A percentile compares a stretch with the other conserved stretches of the same genome.
phyloP scores from a whole-genome alignment of 2,329 filamentous ascomycete genomes.

The Fusarium piperis region DNA sequence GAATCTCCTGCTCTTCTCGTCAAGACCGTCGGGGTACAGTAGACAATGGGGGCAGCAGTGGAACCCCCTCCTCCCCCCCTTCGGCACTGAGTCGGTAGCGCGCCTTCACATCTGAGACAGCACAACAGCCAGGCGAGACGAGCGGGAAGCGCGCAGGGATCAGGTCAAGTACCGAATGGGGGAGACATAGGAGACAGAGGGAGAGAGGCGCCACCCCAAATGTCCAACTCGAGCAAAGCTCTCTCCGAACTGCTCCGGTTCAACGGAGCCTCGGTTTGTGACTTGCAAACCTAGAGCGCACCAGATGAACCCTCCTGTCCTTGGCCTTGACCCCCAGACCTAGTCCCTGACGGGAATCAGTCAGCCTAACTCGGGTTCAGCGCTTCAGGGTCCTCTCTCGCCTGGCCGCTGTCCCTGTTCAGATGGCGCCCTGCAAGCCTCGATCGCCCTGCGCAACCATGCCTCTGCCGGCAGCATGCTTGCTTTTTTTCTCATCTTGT shows the following conservation, averaged over 20 bases:
- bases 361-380: not conserved
- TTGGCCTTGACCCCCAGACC: not conserved
- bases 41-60: slow-evolving; percentile 27
- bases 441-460: slow-evolving; percentile 9
- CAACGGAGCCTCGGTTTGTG: not conserved
- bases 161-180: slow-evolving; percentile 31
- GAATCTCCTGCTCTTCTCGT: slow-evolving; percentile 15
- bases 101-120: slow-evolving; percentile 32
- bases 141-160: slow-evolving; percentile 34
- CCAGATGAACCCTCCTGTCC: slow-evolving; percentile 5
- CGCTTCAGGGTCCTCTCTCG: not conserved
- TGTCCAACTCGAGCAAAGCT: slow-evolving; percentile 1
- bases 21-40: slow-evolving; percentile 18
- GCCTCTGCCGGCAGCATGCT: slow-evolving; percentile 1
- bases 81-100: slow-evolving; percentile 40
- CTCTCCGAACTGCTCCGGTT: not conserved
- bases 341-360: slow-evolving; percentile 6
- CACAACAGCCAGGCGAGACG: slow-evolving; percentile 13
- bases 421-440: slow-evolving; percentile 8
- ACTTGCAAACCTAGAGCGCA: not conserved
- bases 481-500: slow-evolving; percentile 14
- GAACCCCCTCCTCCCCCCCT: slow-evolving; percentile 6
- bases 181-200: slow-evolving; percentile 25
- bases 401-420: slow-evolving; percentile 11
- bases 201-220: slow-evolving; percentile 20